These are phyloP conservation scores for Tetrastigma voinierianum DNA, from an alignment of 164 flowering plant genomes.

Conservation along the genomic window DNA sequence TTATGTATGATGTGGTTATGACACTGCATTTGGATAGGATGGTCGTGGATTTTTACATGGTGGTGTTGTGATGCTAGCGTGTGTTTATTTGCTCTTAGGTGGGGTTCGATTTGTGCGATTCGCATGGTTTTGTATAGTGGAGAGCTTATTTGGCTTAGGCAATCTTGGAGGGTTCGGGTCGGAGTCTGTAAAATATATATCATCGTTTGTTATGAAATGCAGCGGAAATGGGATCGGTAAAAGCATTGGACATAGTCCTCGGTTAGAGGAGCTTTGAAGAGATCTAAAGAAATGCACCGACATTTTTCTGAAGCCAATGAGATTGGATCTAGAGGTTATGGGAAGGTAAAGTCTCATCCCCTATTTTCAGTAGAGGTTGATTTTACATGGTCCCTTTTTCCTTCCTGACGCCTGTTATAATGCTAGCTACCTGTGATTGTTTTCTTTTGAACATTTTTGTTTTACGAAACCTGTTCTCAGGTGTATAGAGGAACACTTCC, in stretches of 20 bases:
- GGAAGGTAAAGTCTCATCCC: slow-evolving; percentile 35
- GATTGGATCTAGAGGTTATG: slow-evolving; percentile 71
- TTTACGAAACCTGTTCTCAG: slow-evolving; percentile 23
- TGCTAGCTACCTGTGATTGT: neutral
- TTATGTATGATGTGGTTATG: too few species aligned
- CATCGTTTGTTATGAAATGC: slow-evolving; percentile 15
- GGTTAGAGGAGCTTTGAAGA: slow-evolving; percentile 61
- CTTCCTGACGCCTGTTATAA: neutral
- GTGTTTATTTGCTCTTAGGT: too few species aligned
- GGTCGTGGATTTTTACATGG: too few species aligned
- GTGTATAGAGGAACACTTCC: slow-evolving; percentile 51
- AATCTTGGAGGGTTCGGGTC: too few species aligned
- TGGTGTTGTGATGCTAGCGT: too few species aligned
- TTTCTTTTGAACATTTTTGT: too few species aligned
- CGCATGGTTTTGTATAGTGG: too few species aligned
- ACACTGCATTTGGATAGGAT: too few species aligned
- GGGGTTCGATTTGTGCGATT: neutral
- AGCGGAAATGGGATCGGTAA: slow-evolving; percentile 47
- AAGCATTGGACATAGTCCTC: slow-evolving; percentile 43
- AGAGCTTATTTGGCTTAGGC: too few species aligned
- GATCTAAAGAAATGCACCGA: slow-evolving; percentile 53
- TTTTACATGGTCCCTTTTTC: neutral
- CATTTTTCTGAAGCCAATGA: slow-evolving; percentile 55
- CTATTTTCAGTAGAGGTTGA: neutral
- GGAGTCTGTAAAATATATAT: too few species aligned